Percentiles rank a stretch among this genome's conserved stretches.
Conservation (phyloP, 805 yeast species). For the Hanseniaspora clermontiae region DNA sequence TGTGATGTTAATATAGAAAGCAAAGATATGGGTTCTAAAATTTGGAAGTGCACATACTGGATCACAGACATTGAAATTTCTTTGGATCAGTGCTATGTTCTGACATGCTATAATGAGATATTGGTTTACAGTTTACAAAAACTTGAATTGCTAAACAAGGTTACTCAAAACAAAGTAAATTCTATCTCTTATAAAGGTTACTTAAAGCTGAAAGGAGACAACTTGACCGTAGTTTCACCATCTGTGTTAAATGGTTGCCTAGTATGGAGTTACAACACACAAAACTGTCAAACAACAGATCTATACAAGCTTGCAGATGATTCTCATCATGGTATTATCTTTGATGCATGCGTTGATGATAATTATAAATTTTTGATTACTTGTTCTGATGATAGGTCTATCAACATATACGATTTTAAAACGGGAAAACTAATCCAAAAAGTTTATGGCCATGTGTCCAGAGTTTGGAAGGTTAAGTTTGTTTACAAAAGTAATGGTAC, state of each 20-base stretch:
- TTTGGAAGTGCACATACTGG: slow-evolving; percentile 47
- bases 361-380: slow-evolving; percentile 48
- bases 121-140: slow-evolving; percentile 24
- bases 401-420: slow-evolving; percentile 56
- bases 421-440: slow-evolving; percentile 50
- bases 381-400: slow-evolving; percentile 90
- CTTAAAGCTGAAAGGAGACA: slow-evolving; percentile 34
- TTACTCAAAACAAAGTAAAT: slow-evolving; percentile 46
- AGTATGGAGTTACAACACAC: slow-evolving; percentile 51
- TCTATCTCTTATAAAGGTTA: slow-evolving; percentile 83
- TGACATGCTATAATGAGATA: slow-evolving; percentile 68
- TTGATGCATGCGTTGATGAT: slow-evolving; percentile 54
- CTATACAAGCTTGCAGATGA: slow-evolving; percentile 1
- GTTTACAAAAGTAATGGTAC: slow-evolving; percentile 26
- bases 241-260: slow-evolving; percentile 84
- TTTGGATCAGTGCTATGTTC: slow-evolving; percentile 32
- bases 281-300: slow-evolving; percentile 1
- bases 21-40: background rate
- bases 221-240: slow-evolving; percentile 65
- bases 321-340: slow-evolving; percentile 86
- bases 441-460: slow-evolving; percentile 95
- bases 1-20: background rate
- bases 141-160: slow-evolving; percentile 21
- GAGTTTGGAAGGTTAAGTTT: slow-evolving; percentile 77
- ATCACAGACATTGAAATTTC: slow-evolving; percentile 49